Percentiles rank a stretch among this genome's conserved stretches.
Evolutionary conservation across 2,329 filamentous ascomycete species (phyloP).

Genomic region (Colletotrichum higginsianum): DNA sequence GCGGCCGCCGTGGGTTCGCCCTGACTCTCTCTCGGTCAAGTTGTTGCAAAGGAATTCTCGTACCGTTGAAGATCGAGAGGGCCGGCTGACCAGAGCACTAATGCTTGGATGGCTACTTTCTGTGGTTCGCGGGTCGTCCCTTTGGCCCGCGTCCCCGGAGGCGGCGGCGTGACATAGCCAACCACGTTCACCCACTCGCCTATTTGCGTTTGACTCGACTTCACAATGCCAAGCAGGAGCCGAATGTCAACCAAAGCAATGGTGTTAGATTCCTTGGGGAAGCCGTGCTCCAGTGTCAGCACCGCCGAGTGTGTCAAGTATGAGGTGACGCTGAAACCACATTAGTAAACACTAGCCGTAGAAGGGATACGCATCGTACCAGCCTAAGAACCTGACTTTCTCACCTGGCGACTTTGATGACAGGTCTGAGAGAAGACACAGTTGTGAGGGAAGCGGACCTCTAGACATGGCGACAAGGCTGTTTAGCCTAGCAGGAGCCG

Average conservation of each 20-base stretch:
- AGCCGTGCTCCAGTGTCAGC: slow-evolving; percentile 78
- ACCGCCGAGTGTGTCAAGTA: slow-evolving; percentile 70
- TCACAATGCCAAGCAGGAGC: slow-evolving; percentile 77
- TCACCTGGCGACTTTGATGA: slow-evolving; percentile 66
- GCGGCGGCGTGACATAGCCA: slow-evolving; percentile 75
- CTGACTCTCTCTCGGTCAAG: not conserved
- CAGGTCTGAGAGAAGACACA: slow-evolving; percentile 77
- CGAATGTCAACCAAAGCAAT: slow-evolving; percentile 78
- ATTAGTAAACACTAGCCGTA: slow-evolving; percentile 44
- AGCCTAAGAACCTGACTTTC: slow-evolving; percentile 95
- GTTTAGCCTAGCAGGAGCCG: not conserved
- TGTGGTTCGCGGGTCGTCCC: slow-evolving; percentile 37
- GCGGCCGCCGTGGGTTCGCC: not conserved
- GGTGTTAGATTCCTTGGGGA: slow-evolving; percentile 63
- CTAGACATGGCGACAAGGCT: slow-evolving; percentile 59
- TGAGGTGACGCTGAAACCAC: slow-evolving; percentile 60
- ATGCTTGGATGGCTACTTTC: slow-evolving; percentile 74
- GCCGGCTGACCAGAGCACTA: slow-evolving; percentile 84
- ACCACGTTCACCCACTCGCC: slow-evolving; percentile 94
- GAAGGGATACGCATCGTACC: slow-evolving; percentile 67
- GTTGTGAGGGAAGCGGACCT: slow-evolving; percentile 74
- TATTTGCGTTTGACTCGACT: slow-evolving; percentile 73
- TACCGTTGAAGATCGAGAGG: slow-evolving; percentile 73
- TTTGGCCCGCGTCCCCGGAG: slow-evolving; percentile 30
- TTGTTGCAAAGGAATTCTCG: slow-evolving; percentile 31